Evolutionary conservation across 129 eudicot genomes (phyloP).

Genomic region (Erigeron canadensis): DNA sequence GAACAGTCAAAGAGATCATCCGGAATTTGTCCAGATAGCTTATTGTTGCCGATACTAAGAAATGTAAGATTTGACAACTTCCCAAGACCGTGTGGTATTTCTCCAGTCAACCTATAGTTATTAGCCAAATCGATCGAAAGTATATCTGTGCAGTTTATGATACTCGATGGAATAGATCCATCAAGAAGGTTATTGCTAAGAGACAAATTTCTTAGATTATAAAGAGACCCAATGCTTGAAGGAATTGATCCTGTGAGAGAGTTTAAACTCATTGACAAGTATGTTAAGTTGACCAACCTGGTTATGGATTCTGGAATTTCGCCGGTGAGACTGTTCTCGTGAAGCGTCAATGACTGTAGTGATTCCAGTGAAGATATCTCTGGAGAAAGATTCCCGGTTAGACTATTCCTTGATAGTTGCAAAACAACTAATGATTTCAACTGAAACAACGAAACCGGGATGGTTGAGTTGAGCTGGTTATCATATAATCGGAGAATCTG

Average conservation of each 20-base stretch:
- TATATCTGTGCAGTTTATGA: slow-evolving; percentile 62
- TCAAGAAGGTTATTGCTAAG: slow-evolving; percentile 43
- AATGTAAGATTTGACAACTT: slow-evolving; percentile 49
- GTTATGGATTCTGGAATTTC: slow-evolving; percentile 60
- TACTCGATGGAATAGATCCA: slow-evolving; percentile 58
- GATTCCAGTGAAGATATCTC: slow-evolving; percentile 46
- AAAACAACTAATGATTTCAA: slow-evolving; percentile 50
- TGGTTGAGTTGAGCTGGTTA: slow-evolving; percentile 54
- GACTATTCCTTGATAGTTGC: slow-evolving; percentile 51
- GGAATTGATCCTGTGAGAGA: slow-evolving; percentile 66
- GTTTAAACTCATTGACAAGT: slow-evolving; percentile 50
- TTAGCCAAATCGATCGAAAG: slow-evolving; percentile 34
- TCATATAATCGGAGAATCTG: slow-evolving; percentile 43
- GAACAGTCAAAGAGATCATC: slow-evolving; percentile 61
- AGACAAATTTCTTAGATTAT: slow-evolving; percentile 56
- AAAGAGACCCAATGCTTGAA: slow-evolving; percentile 55
- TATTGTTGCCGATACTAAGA: slow-evolving; percentile 40
- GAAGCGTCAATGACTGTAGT: slow-evolving; percentile 49
- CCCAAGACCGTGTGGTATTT: slow-evolving; percentile 58
- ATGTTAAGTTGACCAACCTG: slow-evolving; percentile 47
- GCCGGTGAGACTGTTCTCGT: slow-evolving; percentile 54
- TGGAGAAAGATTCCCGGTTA: slow-evolving; percentile 54
- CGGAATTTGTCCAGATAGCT: slow-evolving; percentile 54
- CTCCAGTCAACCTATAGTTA: slow-evolving; percentile 45
- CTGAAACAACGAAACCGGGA: slow-evolving; percentile 56